Base-by-base conservation (phyloP, 176 grass and related monocot genomes). In the Aechmea fasciata region DNA sequence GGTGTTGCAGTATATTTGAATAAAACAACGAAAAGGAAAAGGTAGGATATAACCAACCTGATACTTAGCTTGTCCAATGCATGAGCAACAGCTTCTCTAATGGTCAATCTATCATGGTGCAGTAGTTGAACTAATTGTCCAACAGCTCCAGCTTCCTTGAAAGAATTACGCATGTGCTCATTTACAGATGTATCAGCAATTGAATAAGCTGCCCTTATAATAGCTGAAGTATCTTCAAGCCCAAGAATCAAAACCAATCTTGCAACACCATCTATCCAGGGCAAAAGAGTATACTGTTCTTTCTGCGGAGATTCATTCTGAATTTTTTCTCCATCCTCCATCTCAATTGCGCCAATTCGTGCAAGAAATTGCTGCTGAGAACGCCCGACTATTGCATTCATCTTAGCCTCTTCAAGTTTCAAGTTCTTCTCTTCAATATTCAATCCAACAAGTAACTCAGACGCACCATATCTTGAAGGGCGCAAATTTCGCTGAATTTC, bases 321-420 rank as follows among this genome's bases (percentile, higher is more conserved):
- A 17, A 73, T 63, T 24, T 75, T 78, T 80, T 71, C 81, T 81
- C 69, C 77, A 83, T 83, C 68, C 77, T 84, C 84, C 65, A 79
- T 75, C 81, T 91, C 88, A 51, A 87, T 84, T 79, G 81, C 88
- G 73, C 81, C 84, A 79, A 91, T 78, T 62, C 88, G 72, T 13
- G 75, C 88, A 74, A 91, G 84, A 65, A 87, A 87, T 63, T 87
- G 84, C 75, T 91, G 88, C 61, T 87, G 83, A 73, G 88, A 87
- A 77, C 75, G 84, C 47, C 88, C 88, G 61, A 84, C 78, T 77
- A 87, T 84, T 70, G 88, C 88, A 84, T 84, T 84, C 48, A 84
- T 63, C 81, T 84, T 84, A 51, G 69, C 75, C 71, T 87, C 69
- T 11, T 91, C 75, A 3, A 85, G 71, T 47, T 73, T 63, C 26